phyloP scores from a whole-genome alignment of 768 basidiomycete species.

The Lentinus brumalis region DNA sequence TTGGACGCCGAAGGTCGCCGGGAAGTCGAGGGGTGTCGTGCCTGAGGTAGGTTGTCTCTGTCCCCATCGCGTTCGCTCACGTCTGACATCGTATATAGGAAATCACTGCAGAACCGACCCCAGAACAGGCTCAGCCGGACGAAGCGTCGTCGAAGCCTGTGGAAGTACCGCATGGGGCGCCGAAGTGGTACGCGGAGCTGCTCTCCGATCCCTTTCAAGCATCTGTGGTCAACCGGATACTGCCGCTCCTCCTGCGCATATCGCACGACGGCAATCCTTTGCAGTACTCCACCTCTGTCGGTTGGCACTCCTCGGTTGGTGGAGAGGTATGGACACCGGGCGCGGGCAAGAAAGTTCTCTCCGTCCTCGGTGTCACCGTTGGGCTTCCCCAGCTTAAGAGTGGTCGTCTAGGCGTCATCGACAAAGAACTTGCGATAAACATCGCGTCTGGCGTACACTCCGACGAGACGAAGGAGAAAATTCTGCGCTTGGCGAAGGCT shows the following conservation, averaged over 20 bases:
- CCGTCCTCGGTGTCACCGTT: constrained; percentile 49
- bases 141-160: not conserved
- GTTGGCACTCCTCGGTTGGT: constrained; percentile 65
- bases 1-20: constrained; percentile 87
- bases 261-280: constrained; percentile 65
- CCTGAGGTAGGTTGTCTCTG: constrained; percentile 28
- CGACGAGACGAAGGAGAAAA: constrained; percentile 32
- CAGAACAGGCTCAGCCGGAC: no score
- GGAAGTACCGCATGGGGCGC: constrained; percentile 27
- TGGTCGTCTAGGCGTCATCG: constrained; percentile 43
- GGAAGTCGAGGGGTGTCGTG: constrained; percentile 64
- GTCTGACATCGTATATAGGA: not conserved
- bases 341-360: constrained; percentile 44
- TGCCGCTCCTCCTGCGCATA: constrained; percentile 70
- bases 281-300: constrained; percentile 50
- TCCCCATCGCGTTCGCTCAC: not conserved
- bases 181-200: constrained; percentile 60
- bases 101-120: no score
- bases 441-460: constrained; percentile 48
- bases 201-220: constrained; percentile 44
- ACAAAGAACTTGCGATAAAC: constrained; percentile 46
- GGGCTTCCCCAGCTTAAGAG: constrained; percentile 46
- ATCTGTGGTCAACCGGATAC: constrained; percentile 48
- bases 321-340: constrained; percentile 42
- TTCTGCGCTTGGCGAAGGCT: constrained; percentile 45